Evolutionary conservation across 345 rosid genomes (phyloP), one percentile per base, ranked within the genome.

Genomic region (Geranium brycei): DNA sequence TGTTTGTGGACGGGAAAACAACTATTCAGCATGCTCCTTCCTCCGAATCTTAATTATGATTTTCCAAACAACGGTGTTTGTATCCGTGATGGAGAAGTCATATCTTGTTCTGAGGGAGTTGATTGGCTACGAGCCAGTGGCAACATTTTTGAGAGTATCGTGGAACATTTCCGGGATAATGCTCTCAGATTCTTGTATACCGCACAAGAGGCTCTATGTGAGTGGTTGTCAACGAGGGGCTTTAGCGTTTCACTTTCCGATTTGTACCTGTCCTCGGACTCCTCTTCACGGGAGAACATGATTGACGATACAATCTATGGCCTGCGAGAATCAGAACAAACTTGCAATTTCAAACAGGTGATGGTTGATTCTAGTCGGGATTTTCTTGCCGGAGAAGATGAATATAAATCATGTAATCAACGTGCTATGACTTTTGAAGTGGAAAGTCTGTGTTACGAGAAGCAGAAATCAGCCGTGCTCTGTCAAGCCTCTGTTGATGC

Each of bases 1-100:
- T 67, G 82, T 38, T 72, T 69, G 40, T 93, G 99, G 97, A 88
- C 95, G 5, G 97, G 99, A 64, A 81, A 83, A 74, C 97, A 93
- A 68, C 62, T 93, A 35, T 78, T 93, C 55, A 83, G 87, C 79
- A 80, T 85, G 89, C 86, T 93, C 28, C 78, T 88, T 53, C 99
- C 97, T 65, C 71, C 73, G 6, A 84, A 76, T 47, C 82, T 93
- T 71, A 76, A 86, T 56, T 86, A 83, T 73, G 59, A 57, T 31
- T 82, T 69, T 58, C 82, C 82, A 32, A 62, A 76, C 7, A 74
- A 73, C 63, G 63, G 66, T 68, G 87, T 86, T 38, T 62, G 32
- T 56, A 81, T 90, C 41, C 74, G 72, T 11, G 69, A 80, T 4
- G 97, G 96, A 23, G 92, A 86, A 76, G 66, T 93, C 51, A 30